A percentile compares a stretch with the other conserved stretches of the same genome.
Conservation (phyloP, 371 early-diverging fungal species). For the Mortierella sp. region DNA sequence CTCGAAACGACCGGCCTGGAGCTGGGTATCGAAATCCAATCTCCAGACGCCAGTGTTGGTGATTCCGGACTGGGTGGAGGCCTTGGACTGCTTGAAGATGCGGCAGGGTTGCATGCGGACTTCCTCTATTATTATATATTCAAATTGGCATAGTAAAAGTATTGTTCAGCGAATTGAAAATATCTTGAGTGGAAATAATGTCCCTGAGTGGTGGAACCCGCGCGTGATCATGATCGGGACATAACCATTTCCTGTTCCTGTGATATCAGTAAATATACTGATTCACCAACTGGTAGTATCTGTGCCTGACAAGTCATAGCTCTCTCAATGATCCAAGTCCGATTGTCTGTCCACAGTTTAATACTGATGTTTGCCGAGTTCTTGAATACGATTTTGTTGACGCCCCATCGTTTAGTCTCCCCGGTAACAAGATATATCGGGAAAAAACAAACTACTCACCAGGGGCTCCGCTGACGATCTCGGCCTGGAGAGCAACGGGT, state of each 20-base stretch:
- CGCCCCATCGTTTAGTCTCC: not conserved
- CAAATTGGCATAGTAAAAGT: not conserved
- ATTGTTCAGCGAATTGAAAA: too few species aligned
- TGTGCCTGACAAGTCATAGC: too few species aligned
- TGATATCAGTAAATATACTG: too few species aligned
- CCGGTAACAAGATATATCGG: not conserved
- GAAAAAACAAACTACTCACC: slow-evolving; percentile 29
- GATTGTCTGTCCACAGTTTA: not conserved
- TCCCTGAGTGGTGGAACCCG: too few species aligned
- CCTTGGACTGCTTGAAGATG: slow-evolving; percentile 88
- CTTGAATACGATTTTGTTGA: not conserved
- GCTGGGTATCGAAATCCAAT: slow-evolving; percentile 89
- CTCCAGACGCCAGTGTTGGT: slow-evolving; percentile 86
- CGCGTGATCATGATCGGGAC: too few species aligned
- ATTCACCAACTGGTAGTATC: too few species aligned
- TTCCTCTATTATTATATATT: slow-evolving; percentile 57
- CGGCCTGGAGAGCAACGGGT: slow-evolving; percentile 31
- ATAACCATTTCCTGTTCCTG: too few species aligned
- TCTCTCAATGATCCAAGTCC: too few species aligned
- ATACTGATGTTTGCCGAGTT: too few species aligned
- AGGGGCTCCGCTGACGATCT: slow-evolving; percentile 40
- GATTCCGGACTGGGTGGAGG: slow-evolving; percentile 89
- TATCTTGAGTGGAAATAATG: too few species aligned
- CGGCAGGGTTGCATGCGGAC: slow-evolving; percentile 81
- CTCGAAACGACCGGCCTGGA: slow-evolving; percentile 87